phyloP scores from a whole-genome alignment of 179 eudicot genomes.

The Vitellaria paradoxa region DNA sequence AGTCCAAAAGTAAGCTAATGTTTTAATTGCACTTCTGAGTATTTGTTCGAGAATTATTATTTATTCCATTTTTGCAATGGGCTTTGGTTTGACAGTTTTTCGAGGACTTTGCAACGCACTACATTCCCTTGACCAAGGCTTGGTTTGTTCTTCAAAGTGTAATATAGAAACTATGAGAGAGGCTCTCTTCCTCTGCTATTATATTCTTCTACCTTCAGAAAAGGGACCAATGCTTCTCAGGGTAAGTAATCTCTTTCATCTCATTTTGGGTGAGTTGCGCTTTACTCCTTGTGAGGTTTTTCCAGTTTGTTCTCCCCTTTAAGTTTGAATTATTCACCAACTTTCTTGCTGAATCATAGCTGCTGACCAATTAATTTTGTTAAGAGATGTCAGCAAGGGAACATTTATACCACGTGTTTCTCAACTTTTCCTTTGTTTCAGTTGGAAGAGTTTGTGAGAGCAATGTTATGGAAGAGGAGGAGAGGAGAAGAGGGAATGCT shows the following conservation, averaged over 20 bases:
- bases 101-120: constrained; percentile 66
- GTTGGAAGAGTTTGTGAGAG: not conserved
- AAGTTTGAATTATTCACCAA: not conserved
- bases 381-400: not conserved
- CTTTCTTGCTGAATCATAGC: not conserved
- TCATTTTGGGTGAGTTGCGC: not conserved
- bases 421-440: not conserved
- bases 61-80: constrained; percentile 14
- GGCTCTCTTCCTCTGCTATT: constrained; percentile 59
- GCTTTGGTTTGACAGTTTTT: constrained; percentile 51
- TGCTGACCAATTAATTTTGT: not conserved
- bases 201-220: constrained; percentile 79
- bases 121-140: constrained; percentile 66
- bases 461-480: not conserved
- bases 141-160: constrained; percentile 73
- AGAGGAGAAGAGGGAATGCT: not conserved
- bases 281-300: not conserved
- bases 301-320: not conserved
- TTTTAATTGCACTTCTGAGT: constrained; percentile 6
- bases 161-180: constrained; percentile 59
- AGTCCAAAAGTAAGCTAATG: not conserved
- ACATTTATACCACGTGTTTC: not conserved
- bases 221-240: constrained; percentile 73
- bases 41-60: not conserved
- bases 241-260: constrained; percentile 34